phyloP scores from a whole-genome alignment of 1,284 basidiomycete species.

The Sutorius eximius region DNA sequence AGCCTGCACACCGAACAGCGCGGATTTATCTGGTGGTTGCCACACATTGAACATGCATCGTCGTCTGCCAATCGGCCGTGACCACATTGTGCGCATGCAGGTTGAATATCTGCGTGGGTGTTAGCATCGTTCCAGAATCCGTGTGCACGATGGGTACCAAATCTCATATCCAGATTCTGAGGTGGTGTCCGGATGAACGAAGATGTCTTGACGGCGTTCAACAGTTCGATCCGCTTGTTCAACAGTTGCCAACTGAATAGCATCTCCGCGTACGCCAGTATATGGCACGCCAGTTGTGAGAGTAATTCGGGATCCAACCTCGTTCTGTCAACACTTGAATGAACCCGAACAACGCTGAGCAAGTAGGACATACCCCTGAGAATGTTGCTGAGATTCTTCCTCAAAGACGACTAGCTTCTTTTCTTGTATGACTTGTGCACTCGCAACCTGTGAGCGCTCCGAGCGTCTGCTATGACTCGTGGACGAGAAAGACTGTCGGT shows the following conservation, averaged over 20 bases:
- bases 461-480: constrained; percentile 37
- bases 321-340: constrained; percentile 9
- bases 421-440: constrained; percentile 30
- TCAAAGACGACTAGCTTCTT: constrained; percentile 40
- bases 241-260: constrained; percentile 69
- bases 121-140: constrained; percentile 4
- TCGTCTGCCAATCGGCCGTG: constrained; percentile 35
- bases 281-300: constrained; percentile 55
- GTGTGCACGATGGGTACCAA: constrained; percentile 35
- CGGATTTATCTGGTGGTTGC: constrained; percentile 43
- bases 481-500: constrained; percentile 41
- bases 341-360: not conserved
- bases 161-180: constrained; percentile 31
- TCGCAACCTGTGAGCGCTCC: constrained; percentile 42
- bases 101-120: constrained; percentile 35
- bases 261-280: constrained; percentile 74
- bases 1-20: constrained; percentile 74
- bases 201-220: constrained; percentile 55
- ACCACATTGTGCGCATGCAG: constrained; percentile 41
- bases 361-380: constrained; percentile 8
- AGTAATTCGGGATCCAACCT: constrained; percentile 26
- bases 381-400: constrained; percentile 20
- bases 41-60: constrained; percentile 52
- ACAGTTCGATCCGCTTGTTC: constrained; percentile 65
- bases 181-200: constrained; percentile 27